Evolutionary conservation across 116 monocot genomes (phyloP), one percentile per base, ranked within the genome.

Genomic region (Iris pallida): DNA sequence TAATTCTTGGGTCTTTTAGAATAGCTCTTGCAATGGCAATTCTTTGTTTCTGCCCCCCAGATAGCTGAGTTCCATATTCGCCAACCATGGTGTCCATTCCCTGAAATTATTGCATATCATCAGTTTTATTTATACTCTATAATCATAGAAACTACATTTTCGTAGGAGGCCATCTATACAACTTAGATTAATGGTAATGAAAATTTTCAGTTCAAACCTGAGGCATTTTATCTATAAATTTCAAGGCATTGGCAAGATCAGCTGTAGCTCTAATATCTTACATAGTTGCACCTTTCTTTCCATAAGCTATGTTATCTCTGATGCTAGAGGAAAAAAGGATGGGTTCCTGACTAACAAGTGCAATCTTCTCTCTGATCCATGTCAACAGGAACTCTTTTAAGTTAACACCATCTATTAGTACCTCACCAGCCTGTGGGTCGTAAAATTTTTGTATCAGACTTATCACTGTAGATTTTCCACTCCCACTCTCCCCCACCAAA

Each of bases 21-120:
- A 91, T 86, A n/a, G 91, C 91, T 72, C 91, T 86, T 18, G 91
- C 91, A 20, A 91, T 91, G 18, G 91, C 91, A 63, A 91, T 66
- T 70, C 91, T 84, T 63, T 91, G 91, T 70, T 87, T 91, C 71
- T 91, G 91, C 4, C 91, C 91, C 16, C 91, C 91, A 7, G 91
- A 91, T 6, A 91, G 57, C 65, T 87, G 87, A 6, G 80, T 87
- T 15, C 91, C 91, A 70, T 82, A 76, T 53, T 87, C 84, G 7
- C 87, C 91, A 54, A 91, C 91, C 75, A 85, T 66, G 57, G 90
- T 86, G 57, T 90, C 81, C 51, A 90, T 53, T 4, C 90, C 86
- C 86, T 90, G 18, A 6, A 58, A 1, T 2, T 18, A 48, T 11
- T 5, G 20, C 2, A 60, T 5, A 60, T 12, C 20, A 49, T 48